Evolutionary conservation across 2,329 filamentous ascomycete species (phyloP), one percentile per base, ranked within the genome.

Genomic region (Cordyceps fumosorosea): DNA sequence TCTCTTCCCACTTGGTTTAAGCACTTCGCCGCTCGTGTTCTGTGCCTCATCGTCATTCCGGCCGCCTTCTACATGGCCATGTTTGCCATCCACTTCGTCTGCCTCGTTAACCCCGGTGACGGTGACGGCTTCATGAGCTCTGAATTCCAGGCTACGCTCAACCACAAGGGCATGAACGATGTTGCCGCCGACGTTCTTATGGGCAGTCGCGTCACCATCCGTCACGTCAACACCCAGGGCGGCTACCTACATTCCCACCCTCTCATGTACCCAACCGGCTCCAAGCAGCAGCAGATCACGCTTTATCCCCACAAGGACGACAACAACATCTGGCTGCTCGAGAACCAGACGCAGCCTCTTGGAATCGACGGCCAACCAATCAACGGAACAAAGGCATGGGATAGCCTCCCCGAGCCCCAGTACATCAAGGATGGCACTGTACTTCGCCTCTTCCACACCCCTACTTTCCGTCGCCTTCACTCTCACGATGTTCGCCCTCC

Each of bases 111-210:
- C 77, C 95, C 95, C 32, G 95, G 95, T 64, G 95, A 99, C 58
- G 95, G 95, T 60, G 95, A 99, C 75, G 95, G 95, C 61, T 99
- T 99, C 81, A 99, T 99, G 95, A 97, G 93, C 72, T 96, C 93
- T 61, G 95, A 99, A 73, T 99, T 99, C 81, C 95, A 99, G 78
- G 90, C 95, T 37, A 98, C 95, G 2, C 81, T 99, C 67, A 99
- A 98, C 79, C 93, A 87, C 70, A 99, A 98, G 81, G 88, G 85
- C 59, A 99, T 99, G 95, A 88, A 91, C 73, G 92, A 96, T 75
- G 92, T 96, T 5, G 89, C 95, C 2, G 95, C 90, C 34, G 93
- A 99, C 76, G 89, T 99, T 63, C 88, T 89, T 32, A 89, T 95
- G 70, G 95, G 95, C 64, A 96, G 92, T 73, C 86, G 90, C 66